Evolutionary conservation across 2,329 filamentous ascomycete species (phyloP).

Genomic region (Penicillium verrucosum): DNA sequence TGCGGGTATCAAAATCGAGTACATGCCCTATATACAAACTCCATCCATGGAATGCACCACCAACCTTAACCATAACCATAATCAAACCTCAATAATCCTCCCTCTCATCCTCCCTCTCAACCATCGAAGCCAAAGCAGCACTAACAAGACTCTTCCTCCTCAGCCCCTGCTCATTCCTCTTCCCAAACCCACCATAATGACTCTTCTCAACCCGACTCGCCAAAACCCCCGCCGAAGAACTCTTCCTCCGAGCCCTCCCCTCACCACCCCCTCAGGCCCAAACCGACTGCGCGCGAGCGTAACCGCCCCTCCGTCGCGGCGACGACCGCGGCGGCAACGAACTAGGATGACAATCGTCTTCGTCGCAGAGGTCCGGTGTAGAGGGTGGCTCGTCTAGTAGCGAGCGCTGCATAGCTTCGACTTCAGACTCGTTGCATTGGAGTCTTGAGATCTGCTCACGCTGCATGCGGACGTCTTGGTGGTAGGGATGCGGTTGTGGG

Average conservation of each 20-base stretch:
- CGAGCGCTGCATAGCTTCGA: slow-evolving; percentile 32
- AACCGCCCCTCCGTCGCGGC: slow-evolving; percentile 29
- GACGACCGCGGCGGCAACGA: slow-evolving; percentile 36
- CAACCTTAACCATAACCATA: background rate
- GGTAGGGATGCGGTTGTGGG: slow-evolving; percentile 3
- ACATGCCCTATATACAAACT: background rate
- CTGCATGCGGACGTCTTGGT: slow-evolving; percentile 32
- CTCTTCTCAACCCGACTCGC: slow-evolving; percentile 36
- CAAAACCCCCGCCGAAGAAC: slow-evolving; percentile 24
- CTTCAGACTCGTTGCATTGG: slow-evolving; percentile 37
- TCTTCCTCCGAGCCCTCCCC: slow-evolving; percentile 27
- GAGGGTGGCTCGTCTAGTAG: background rate
- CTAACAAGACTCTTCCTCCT: slow-evolving; percentile 39
- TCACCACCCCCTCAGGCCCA: slow-evolving; percentile 18
- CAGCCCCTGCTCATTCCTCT: slow-evolving; percentile 36
- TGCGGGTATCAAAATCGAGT: background rate
- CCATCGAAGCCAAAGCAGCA: slow-evolving; percentile 38
- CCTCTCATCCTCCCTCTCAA: slow-evolving; percentile 27
- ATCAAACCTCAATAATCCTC: background rate
- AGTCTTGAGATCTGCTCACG: slow-evolving; percentile 41
- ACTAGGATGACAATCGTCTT: slow-evolving; percentile 39
- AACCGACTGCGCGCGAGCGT: slow-evolving; percentile 31
- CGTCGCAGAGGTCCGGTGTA: slow-evolving; percentile 2
- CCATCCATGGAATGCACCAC: background rate
- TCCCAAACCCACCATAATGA: slow-evolving; percentile 27